Evolutionary conservation across 2,329 filamentous ascomycete species (phyloP).

Genomic region (Parascedosporium putredinis): DNA sequence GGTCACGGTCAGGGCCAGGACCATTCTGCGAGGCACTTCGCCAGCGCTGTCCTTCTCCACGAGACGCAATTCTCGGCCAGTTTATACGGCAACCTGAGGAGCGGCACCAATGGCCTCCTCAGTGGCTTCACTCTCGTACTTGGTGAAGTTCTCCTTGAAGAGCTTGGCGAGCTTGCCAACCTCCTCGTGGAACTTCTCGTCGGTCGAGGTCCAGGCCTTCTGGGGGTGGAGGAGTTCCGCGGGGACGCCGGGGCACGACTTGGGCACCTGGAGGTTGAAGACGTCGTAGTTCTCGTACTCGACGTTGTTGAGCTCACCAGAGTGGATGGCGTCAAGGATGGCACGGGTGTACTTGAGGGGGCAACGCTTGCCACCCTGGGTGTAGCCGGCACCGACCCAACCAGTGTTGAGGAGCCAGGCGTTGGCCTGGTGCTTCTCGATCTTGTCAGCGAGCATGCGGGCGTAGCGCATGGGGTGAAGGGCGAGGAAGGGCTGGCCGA

Average conservation of each 20-base stretch:
- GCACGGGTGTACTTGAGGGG: constrained; percentile 97
- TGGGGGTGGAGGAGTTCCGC: constrained; percentile 88
- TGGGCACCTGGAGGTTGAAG: constrained; percentile 97
- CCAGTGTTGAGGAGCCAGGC: constrained; percentile 98
- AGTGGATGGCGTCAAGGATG: constrained; percentile 95
- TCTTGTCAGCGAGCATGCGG: constrained; percentile 97
- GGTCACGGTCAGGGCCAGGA: too few relatives aligned
- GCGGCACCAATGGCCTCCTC: constrained; percentile 64
- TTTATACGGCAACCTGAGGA: constrained; percentile 21
- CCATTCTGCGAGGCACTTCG: background rate
- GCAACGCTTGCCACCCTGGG: constrained; percentile 91
- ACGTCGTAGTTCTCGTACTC: constrained; percentile 93
- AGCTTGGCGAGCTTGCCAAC: constrained; percentile 82
- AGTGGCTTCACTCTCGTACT: constrained; percentile 79
- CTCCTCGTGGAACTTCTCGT: constrained; percentile 73
- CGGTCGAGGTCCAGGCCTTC: constrained; percentile 79
- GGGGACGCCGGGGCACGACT: constrained; percentile 78
- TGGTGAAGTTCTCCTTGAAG: constrained; percentile 96
- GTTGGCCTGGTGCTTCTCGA: constrained; percentile 86
- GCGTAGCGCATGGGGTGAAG: constrained; percentile 99
- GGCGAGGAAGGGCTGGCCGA: constrained; percentile 96
- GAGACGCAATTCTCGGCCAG: background rate
- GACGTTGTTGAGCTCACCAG: constrained; percentile 81
- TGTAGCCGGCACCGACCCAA: constrained; percentile 86
- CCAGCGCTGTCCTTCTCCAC: too few relatives aligned